A percentile compares a stretch with the other conserved stretches of the same genome.
These are phyloP conservation scores for Ogataea wickerhamii DNA, from an alignment of 805 yeast species.

Conservation along the genomic window DNA sequence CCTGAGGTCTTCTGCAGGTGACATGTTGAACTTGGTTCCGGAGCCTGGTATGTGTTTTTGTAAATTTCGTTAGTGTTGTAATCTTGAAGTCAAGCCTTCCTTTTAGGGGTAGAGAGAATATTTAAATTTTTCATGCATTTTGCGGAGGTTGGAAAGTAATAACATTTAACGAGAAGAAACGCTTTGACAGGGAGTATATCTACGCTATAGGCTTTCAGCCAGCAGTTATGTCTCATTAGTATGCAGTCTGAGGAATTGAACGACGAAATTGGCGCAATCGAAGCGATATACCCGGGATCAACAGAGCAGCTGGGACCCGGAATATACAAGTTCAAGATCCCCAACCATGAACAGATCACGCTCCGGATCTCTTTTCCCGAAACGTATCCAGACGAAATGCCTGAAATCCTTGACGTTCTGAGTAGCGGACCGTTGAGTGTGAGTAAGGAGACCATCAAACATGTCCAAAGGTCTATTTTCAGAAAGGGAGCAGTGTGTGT, in stretches of 20 bases:
- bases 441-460: conserved; percentile 43
- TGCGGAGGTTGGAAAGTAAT: too few species aligned
- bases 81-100: too few species aligned
- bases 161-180: too few species aligned
- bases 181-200: too few species aligned
- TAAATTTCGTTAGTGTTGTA: too few species aligned
- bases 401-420: conserved; percentile 58
- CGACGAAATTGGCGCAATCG: conserved; percentile 79
- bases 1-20: conserved; percentile 32
- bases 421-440: conserved; percentile 32
- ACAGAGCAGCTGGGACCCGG: conserved; percentile 37
- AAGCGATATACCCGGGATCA: conserved; percentile 80
- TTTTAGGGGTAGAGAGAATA: too few species aligned
- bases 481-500: conserved; percentile 65
- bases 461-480: conserved; percentile 52
- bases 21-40: too few species aligned
- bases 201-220: too few species aligned
- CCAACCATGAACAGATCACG: conserved; percentile 57
- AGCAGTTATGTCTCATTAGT: too few species aligned
- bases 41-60: too few species aligned
- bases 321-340: conserved; percentile 47
- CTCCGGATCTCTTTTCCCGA: conserved; percentile 72
- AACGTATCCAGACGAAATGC: conserved; percentile 62
- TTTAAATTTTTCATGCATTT: too few species aligned
- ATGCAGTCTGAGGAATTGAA: conserved; percentile 45